These are phyloP conservation scores for Melastoma malabathricum DNA, from an alignment of 345 rosid species.

Conservation along the genomic window DNA sequence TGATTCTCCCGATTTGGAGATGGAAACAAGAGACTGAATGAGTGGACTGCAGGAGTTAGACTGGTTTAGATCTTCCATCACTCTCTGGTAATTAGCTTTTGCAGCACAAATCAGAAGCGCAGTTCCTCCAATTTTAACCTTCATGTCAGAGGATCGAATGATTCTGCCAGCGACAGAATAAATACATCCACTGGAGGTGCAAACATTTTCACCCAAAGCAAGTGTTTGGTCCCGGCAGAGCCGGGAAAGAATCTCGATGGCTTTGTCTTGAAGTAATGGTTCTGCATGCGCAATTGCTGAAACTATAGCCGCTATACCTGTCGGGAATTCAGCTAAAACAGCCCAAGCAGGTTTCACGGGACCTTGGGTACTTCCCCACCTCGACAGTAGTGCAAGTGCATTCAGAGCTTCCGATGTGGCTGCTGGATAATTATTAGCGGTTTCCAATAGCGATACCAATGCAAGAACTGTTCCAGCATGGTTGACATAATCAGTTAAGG, in stretches of 20 bases:
- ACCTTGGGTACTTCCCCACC: slow-evolving; percentile 35
- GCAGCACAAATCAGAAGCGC: slow-evolving; percentile 92
- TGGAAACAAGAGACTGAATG: slow-evolving; percentile 65
- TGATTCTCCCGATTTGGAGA: slow-evolving; percentile 39
- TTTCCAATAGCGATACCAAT: slow-evolving; percentile 78
- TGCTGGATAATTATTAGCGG: slow-evolving; percentile 52
- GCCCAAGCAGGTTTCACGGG: slow-evolving; percentile 82
- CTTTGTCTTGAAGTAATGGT: slow-evolving; percentile 84
- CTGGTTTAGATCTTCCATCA: slow-evolving; percentile 79
- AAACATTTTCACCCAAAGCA: slow-evolving; percentile 67
- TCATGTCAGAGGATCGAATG: slow-evolving; percentile 40
- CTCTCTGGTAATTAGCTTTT: slow-evolving; percentile 64
- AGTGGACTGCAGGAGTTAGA: slow-evolving; percentile 48
- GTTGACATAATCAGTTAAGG: slow-evolving; percentile 76
- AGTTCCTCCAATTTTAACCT: slow-evolving; percentile 90
- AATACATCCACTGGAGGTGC: slow-evolving; percentile 51
- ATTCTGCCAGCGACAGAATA: slow-evolving; percentile 63
- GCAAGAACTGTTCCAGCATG: slow-evolving; percentile 91
- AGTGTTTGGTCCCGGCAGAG: slow-evolving; percentile 77
- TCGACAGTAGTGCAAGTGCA: slow-evolving; percentile 87
- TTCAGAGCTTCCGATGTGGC: slow-evolving; percentile 75
- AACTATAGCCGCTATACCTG: slow-evolving; percentile 73
- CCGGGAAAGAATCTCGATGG: slow-evolving; percentile 77
- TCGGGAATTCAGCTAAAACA: slow-evolving; percentile 74
- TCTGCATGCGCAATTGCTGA: slow-evolving; percentile 55